These are phyloP conservation scores for Anastatica hierochuntica DNA, from an alignment of 345 rosid genomes.

Conservation along the genomic window DNA sequence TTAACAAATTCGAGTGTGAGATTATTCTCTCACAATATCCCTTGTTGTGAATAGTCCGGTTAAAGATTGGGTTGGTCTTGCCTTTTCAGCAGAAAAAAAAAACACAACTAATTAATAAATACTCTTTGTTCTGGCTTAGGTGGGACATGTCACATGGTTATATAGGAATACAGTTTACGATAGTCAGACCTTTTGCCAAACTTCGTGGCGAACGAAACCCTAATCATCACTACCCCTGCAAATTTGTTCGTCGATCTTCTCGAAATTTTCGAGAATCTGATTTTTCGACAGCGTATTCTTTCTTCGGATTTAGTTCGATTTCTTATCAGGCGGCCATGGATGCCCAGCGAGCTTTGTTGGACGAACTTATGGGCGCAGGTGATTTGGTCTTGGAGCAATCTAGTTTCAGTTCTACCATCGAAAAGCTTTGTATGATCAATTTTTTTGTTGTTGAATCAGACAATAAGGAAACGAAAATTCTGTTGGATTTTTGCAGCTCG, in stretches of 20 bases:
- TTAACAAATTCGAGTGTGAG: too few relatives aligned
- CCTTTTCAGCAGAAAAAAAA: too few relatives aligned
- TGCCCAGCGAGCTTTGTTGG: conserved; percentile 90
- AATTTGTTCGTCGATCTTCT: conserved; percentile 9
- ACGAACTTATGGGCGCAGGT: conserved; percentile 99
- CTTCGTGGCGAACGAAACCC: conserved; percentile 21
- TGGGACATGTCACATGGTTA: not conserved
- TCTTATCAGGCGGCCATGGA: conserved; percentile 41
- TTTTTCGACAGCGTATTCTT: not conserved
- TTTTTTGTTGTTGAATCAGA: not conserved
- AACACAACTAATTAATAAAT: too few relatives aligned
- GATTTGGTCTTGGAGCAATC: not conserved
- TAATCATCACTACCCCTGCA: conserved; percentile 17
- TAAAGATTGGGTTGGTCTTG: too few relatives aligned
- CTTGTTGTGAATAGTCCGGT: too few relatives aligned
- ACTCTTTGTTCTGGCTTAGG: too few relatives aligned
- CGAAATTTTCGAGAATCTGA: not conserved
- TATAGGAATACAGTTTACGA: not conserved
- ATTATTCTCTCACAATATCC: too few relatives aligned
- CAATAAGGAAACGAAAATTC: not conserved
- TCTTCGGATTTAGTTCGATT: not conserved
- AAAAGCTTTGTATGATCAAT: not conserved
- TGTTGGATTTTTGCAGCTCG: conserved; percentile 42
- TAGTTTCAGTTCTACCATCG: not conserved
- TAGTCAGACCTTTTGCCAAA: not conserved